Evolutionary conservation across 2,329 filamentous ascomycete genomes (phyloP).

Genomic region (Elsinoe australis): DNA sequence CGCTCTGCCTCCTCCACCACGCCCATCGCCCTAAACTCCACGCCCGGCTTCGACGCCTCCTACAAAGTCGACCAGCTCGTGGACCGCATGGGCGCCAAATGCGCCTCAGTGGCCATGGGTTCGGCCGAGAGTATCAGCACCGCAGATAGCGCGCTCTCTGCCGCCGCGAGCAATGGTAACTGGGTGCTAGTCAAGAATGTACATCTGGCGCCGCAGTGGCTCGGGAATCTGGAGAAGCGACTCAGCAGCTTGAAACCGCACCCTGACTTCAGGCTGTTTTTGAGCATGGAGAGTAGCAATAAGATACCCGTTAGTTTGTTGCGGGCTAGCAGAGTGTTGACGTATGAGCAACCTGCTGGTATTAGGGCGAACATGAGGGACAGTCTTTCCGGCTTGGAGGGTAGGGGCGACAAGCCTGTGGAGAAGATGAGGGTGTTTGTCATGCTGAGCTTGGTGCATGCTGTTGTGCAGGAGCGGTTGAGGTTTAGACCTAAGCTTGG

Average conservation of each 20-base stretch:
- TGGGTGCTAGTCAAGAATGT: constrained; percentile 99
- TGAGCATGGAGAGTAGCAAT: constrained; percentile 94
- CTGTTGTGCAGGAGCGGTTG: constrained; percentile 87
- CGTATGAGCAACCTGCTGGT: constrained; percentile 97
- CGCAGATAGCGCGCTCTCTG: constrained; percentile 90
- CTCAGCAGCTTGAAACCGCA: constrained; percentile 94
- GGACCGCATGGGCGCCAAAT: constrained; percentile 70
- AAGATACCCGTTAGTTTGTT: constrained; percentile 97
- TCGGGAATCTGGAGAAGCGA: constrained; percentile 94
- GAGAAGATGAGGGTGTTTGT: constrained; percentile 87
- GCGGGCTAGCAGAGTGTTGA: constrained; percentile 84
- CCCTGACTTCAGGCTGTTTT: constrained; percentile 83
- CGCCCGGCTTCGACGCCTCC: constrained; percentile 92
- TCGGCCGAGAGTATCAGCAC: constrained; percentile 88
- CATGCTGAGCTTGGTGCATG: constrained; percentile 87
- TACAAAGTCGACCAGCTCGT: constrained; percentile 98
- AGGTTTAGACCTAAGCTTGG: constrained; percentile 89
- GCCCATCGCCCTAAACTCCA: constrained; percentile 87
- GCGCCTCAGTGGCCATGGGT: constrained; percentile 98
- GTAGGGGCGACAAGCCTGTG: constrained; percentile 69
- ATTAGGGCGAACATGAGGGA: constrained; percentile 98
- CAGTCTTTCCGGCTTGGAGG: constrained; percentile 65
- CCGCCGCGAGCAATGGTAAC: constrained; percentile 80
- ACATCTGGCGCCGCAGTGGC: constrained; percentile 88
- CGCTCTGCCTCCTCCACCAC: constrained; percentile 74